Base-by-base conservation (phyloP, 352 stramenopile genomes). In the Globisporangium splendens region DNA sequence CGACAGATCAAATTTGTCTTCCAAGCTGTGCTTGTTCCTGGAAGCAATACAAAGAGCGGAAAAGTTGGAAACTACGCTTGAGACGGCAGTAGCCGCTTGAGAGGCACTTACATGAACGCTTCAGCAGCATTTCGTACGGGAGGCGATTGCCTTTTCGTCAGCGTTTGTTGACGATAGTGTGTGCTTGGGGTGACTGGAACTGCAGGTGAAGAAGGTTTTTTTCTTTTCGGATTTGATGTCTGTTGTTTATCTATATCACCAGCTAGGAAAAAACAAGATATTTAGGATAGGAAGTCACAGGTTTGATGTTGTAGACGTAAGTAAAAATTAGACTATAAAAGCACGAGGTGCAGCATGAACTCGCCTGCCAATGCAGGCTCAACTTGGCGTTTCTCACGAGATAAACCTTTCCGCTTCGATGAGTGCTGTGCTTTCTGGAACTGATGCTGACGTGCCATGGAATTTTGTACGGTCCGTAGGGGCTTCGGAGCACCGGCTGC, bases 21-120 rank as follows among this genome's bases (percentile, higher is more conserved):
- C 73, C 56, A 86, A 54, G 33, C 73, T 54, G 46, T 85, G 70
- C 41, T 75, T 75, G 15, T 78, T 46, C 14, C 75, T 87, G 47
- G 49, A 62, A 47, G 18, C 15, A 50, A 20, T 38, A 33, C 4
- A 21, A 17, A 59, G 21, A 15, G 44, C 13, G 15, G 43, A 3
- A 20, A 50, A 39, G 38, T 20, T 14, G 38, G 51, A 28, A 14
- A 22, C 20, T 15, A 41, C 39, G 50, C 39, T 28, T 18, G 33
- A 56, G 10, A 10, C 2, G 20, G 64, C 61, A 21, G 14, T n/a
- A 22, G 17, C 15, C 15, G 24, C 51, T 22, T 13, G 2, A 17
- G 14, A 46, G 43, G 17, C 28, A 69, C 68, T 48, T 46, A 77
- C 69, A 77, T 73, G 65, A 77, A 77, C 17, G 39, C 42, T 33